These are phyloP conservation scores for Staphylotrichum longicolle DNA, from an alignment of 495 filamentous ascomycete species.

Conservation along the genomic window DNA sequence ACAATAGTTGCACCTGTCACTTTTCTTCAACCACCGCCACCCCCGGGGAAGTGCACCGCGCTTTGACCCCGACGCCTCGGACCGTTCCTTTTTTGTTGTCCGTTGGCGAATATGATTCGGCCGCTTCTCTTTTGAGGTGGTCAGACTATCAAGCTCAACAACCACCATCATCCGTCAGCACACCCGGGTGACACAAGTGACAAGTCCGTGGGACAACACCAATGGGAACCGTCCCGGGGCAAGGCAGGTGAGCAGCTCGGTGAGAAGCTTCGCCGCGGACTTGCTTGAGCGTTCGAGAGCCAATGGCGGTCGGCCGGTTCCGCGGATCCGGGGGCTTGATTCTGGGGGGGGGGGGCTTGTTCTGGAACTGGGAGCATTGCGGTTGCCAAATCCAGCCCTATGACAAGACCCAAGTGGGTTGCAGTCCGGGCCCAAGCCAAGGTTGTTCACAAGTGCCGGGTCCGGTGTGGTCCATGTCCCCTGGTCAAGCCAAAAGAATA, in stretches of 20 bases:
- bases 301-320: neutral
- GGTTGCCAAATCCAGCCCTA: slow-evolving; percentile 14
- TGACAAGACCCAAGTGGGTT: neutral
- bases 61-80: slow-evolving; percentile 18
- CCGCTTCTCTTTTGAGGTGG: slow-evolving; percentile 16
- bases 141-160: slow-evolving; percentile 20
- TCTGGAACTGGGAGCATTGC: neutral
- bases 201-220: neutral
- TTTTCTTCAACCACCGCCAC: neutral
- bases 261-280: slow-evolving; percentile 13
- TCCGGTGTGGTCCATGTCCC: neutral
- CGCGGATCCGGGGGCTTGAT: neutral
- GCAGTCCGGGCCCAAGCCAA: neutral
- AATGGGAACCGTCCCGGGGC: slow-evolving; percentile 14
- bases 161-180: neutral
- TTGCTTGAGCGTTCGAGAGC: neutral
- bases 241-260: slow-evolving; percentile 11
- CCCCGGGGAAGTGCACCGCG: slow-evolving; percentile 22
- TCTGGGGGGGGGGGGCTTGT: neutral
- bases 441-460: neutral
- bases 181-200: slow-evolving; percentile 1
- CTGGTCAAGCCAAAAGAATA: neutral
- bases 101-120: slow-evolving; percentile 13
- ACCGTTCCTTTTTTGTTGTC: slow-evolving; percentile 27
- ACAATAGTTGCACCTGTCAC: too few relatives aligned